phyloP scores from a whole-genome alignment of 1,139 yeast genomes.

The Nematodospora anomalae region DNA sequence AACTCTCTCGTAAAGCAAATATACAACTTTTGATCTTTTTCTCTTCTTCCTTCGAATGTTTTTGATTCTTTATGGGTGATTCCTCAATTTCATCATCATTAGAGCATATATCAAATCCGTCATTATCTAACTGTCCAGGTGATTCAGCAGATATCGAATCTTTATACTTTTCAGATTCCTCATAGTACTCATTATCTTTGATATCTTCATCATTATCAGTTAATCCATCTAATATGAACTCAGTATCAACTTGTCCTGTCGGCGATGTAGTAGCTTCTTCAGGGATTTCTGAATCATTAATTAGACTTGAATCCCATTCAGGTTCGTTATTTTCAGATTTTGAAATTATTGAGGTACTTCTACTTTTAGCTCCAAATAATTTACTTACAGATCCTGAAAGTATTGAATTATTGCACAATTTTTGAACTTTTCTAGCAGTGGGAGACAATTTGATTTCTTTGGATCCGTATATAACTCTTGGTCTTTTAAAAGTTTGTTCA shows the following conservation, averaged over 20 bases:
- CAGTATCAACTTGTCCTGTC: constrained; percentile 10
- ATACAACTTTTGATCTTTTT: constrained; percentile 3
- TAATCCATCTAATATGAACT: constrained; percentile 20
- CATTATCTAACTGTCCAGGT: neutral
- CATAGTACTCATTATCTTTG: constrained; percentile 5
- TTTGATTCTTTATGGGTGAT: constrained; percentile 30
- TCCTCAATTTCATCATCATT: constrained; percentile 46
- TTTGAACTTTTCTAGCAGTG: constrained; percentile 13
- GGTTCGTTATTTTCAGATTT: constrained; percentile 12
- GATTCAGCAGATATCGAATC: constrained; percentile 14
- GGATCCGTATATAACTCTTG: constrained; percentile 3
- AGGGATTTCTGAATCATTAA: constrained; percentile 39
- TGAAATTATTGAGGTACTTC: constrained; percentile 15
- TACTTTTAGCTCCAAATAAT: constrained; percentile 13
- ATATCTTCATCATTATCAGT: constrained; percentile 23
- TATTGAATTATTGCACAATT: constrained; percentile 1
- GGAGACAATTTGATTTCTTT: constrained; percentile 13
- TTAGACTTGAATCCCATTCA: constrained; percentile 21
- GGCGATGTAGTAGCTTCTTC: constrained; percentile 23
- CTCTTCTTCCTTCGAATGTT: neutral
- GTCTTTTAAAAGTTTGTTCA: constrained; percentile 3
- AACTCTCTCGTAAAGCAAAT: constrained; percentile 10
- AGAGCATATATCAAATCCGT: constrained; percentile 19
- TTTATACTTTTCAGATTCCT: constrained; percentile 1
- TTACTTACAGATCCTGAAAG: constrained; percentile 11